phyloP scores from a whole-genome alignment of 495 filamentous ascomycete species.

The Penicillium flavigenum region DNA sequence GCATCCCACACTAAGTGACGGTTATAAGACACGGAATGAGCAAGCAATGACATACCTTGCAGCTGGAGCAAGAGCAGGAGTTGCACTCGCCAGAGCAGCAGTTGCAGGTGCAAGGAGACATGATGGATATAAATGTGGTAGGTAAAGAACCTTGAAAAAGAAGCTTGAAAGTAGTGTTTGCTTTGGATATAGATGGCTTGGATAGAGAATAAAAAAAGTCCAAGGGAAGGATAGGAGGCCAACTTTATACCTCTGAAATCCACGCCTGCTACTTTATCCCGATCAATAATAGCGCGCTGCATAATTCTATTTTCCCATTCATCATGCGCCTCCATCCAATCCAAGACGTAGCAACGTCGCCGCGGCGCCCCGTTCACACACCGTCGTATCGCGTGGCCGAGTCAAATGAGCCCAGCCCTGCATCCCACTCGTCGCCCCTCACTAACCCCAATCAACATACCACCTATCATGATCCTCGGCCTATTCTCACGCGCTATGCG shows the following conservation, averaged over 20 bases:
- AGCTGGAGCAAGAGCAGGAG: slow-evolving; percentile 43
- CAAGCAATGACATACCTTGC: slow-evolving; percentile 31
- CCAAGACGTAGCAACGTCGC: slow-evolving; percentile 1
- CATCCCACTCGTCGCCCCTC: slow-evolving; percentile 13
- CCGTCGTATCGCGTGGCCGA: slow-evolving; percentile 28
- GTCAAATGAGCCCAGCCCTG: slow-evolving; percentile 24
- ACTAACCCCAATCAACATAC: slow-evolving; percentile 8
- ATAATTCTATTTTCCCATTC: neutral
- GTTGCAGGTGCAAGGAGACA: slow-evolving; percentile 49
- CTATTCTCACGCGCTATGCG: slow-evolving; percentile 29
- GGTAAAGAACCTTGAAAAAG: slow-evolving; percentile 20
- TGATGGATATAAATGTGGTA: slow-evolving; percentile 30
- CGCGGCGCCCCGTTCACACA: slow-evolving; percentile 13
- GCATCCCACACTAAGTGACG: neutral
- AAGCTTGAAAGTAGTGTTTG: slow-evolving; percentile 5
- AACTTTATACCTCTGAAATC: slow-evolving; percentile 22
- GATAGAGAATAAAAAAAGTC: slow-evolving; percentile 9
- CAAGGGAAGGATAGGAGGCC: slow-evolving; percentile 11
- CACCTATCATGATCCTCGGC: slow-evolving; percentile 1
- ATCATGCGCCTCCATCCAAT: slow-evolving; percentile 6
- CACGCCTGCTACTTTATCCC: neutral
- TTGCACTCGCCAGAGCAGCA: slow-evolving; percentile 47
- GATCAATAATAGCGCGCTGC: neutral
- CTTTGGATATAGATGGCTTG: slow-evolving; percentile 5
- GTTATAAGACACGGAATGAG: neutral